Base-by-base conservation (phyloP, 1,139 yeast species). In the Candida anutae region DNA sequence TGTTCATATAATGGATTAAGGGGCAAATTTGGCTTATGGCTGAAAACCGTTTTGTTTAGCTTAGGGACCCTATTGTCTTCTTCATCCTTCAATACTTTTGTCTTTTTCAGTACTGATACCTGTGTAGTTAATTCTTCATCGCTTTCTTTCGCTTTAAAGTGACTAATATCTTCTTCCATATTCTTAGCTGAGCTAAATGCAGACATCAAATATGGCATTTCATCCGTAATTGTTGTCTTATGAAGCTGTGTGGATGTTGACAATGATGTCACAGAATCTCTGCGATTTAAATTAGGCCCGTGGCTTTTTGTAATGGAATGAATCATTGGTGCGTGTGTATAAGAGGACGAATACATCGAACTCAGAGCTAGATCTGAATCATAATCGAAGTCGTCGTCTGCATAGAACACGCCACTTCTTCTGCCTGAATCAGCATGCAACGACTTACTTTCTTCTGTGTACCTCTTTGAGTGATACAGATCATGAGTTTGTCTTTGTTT, bases 161-260 rank as follows among this genome's bases (percentile, higher is more conserved):
- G 68, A 28, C 52, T 53, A 4, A 71, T 53, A 35, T 71, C 77
- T 38, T 66, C 69, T 35, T 69, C 73, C 11, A 69, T 57, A 21
- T 62, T 63, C 35, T 59, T 64, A 2, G 74, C 77, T 37, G 67
- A 66, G 35, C 67, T 63, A 37, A 74, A 74, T n/a, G 78, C 80
- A 11, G 67, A 51, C 69, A 74, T 58, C 39, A 74, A 51, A 37
- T 60, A 65, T 1, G 81, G 81, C 41, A 74, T 48, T 39, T 73
- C 76, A 19, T 72, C 77, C 2, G 73, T 43, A 5, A 74, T 50
- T 3, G 75, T 64, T 1, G 76, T 61, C 37, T 64, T 67, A 21
- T 58, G 66, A 22, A 64, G 44, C 17, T 50, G 34, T 13, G 50
- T 40, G 3, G 60, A 48, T 5, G 55, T 46, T 1, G 56, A 46